Evolutionary conservation across 129 eudicot genomes (phyloP).

Genomic region (Daucus carota): DNA sequence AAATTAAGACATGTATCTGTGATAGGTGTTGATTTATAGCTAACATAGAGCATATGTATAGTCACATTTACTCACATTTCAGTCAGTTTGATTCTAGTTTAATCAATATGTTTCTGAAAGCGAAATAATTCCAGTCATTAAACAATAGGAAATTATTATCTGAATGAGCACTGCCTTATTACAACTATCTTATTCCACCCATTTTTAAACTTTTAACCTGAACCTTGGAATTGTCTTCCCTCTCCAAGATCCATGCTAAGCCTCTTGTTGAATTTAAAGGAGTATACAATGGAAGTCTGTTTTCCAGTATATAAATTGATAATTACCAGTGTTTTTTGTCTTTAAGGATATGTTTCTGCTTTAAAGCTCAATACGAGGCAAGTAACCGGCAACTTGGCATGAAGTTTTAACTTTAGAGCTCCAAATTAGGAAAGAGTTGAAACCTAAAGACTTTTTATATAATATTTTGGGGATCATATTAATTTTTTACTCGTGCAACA

Average conservation of each 20-base stretch:
- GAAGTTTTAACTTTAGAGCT: not conserved
- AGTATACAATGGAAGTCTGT: not conserved
- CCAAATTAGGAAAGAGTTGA: not conserved
- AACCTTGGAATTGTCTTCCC: not conserved
- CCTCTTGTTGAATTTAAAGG: not conserved
- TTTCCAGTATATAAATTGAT: not conserved
- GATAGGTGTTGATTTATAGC: not conserved
- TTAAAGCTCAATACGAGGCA: not conserved
- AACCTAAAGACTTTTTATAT: not conserved
- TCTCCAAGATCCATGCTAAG: not conserved
- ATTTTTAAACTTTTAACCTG: not conserved
- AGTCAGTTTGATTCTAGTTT: not conserved
- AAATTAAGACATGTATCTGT: not conserved
- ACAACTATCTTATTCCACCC: not conserved
- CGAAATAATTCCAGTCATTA: not conserved
- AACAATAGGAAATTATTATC: not conserved
- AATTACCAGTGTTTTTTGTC: not conserved
- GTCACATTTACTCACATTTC: not conserved
- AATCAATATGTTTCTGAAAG: not conserved
- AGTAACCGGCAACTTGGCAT: not conserved
- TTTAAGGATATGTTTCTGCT: not conserved
- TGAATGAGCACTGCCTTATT: not conserved
- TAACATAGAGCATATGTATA: not conserved
- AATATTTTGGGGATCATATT: not conserved
- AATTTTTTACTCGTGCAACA: constrained; percentile 2